Base-by-base conservation (phyloP, 2,329 filamentous ascomycete species). In the Fusarium burgessii region DNA sequence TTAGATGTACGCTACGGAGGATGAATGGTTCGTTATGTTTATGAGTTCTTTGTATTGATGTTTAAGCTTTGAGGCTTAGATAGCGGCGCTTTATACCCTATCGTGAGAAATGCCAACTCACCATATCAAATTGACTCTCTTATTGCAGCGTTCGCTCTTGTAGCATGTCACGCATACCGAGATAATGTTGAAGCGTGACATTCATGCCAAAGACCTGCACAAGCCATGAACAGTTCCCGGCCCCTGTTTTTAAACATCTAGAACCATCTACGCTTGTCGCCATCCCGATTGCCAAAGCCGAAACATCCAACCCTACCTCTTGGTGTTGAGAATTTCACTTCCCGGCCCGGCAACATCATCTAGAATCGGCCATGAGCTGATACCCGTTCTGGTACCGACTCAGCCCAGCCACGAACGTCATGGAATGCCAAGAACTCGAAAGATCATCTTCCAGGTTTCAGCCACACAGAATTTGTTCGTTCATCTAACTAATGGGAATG, bases 381-480 rank as follows among this genome's bases (percentile, higher is more conserved):
- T 38, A 25, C 20, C 9, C 15, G 12, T n/a, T 27, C 18, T 43
- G 47, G 47, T 14, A 32, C 54, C 41, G 9, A 27, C 5, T 10
- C 14, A 3, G 42, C 32, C 23, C 50, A 40, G 38, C 43, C 40
- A 56, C 43, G 4, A 15, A 14, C 36, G 49, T 25, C 23, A 45
- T 49, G 62, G 42, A 67, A 67, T 62, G 63, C 23, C 18, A 36
- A 42, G 12, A 40, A 17, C 15, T 5, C 36, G 10, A 66, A 38
- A 25, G 13, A 47, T 32, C 13, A 27, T 7, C 13, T 14, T 2
- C 3, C 56, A 41, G 12, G 63, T 67, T 67, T 67, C 64, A 67
- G 63, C 43, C 49, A 51, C 64, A 2, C 2, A 10, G 3, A 33
- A 14, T n/a, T 29, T 32, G 18, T 8, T n/a, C 27, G 12, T 36